Conservation (phyloP, 805 yeast genomes). For the Saccharomycopsis oosterbeekiorum region DNA sequence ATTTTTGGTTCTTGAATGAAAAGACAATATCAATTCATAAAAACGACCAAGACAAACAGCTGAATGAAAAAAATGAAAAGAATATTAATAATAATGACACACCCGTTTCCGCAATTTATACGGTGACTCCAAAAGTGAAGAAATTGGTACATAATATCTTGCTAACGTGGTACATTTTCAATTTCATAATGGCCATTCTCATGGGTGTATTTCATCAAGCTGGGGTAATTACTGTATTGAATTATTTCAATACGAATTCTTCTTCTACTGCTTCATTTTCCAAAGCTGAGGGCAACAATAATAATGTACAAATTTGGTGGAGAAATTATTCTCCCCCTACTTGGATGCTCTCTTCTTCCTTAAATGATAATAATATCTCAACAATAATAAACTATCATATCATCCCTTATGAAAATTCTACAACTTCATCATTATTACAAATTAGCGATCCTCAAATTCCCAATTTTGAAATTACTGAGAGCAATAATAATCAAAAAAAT, state of each 20-base stretch:
- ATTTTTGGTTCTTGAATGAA: conserved; percentile 18
- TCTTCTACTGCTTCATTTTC: neutral
- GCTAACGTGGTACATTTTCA: conserved; percentile 54
- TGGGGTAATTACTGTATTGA: conserved; percentile 68
- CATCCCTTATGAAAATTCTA: conserved; percentile 19
- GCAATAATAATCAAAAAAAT: neutral
- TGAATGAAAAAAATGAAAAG: neutral
- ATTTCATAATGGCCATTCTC: conserved; percentile 43
- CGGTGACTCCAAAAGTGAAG: conserved; percentile 16
- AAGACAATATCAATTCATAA: neutral
- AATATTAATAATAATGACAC: conserved; percentile 1
- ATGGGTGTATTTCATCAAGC: conserved; percentile 88
- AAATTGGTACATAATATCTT: conserved; percentile 19
- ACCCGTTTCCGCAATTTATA: neutral
- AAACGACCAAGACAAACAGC: neutral
- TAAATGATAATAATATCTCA: conserved; percentile 14
- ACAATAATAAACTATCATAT: conserved; percentile 1
- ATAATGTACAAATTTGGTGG: conserved; percentile 65
- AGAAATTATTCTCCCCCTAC: conserved; percentile 89
- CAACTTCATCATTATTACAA: conserved; percentile 16
- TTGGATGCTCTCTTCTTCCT: conserved; percentile 45
- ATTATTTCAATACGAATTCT: conserved; percentile 24
- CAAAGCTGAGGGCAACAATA: neutral
- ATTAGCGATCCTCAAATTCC: conserved; percentile 6
- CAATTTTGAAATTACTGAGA: conserved; percentile 17